Evolutionary conservation across 192 early-diverging fungal species (phyloP), one percentile per base, ranked within the genome.

Genomic region (Linnemannia schmuckeri): DNA sequence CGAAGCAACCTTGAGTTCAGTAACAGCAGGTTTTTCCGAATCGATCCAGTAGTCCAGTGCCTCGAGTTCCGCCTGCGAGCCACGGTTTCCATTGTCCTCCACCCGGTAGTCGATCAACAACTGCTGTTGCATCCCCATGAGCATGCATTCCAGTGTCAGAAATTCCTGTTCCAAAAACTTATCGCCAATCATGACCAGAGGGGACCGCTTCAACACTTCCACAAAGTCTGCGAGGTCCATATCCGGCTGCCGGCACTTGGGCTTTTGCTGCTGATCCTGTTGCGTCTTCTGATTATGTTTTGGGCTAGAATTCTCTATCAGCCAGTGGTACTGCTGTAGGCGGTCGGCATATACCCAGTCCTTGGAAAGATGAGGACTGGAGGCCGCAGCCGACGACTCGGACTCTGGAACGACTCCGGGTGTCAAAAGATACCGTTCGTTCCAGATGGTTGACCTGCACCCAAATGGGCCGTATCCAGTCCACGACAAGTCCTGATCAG

Each of bases 391-490:
- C 5, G 18, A 22, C 1, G 35, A n/a, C 49, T 38, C 63, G 27
- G 66, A 22, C 17, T 44, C 38, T 40, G 52, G 33, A 18, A 46
- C 37, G 33, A 38, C 8, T 0, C 63, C 47, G 4, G 85, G 76
- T 24, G 85, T 87, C 79, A 87, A 54, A 27, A 87, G 76, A 70
- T 87, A 87, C 20, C 80, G 79, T 52, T 87, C 85, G 47, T 87
- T 87, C 85, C 85, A 87, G 20, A 87, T 87, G 17, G 55, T 75
- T 12, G 85, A 81, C 46, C n/a, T 41, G 37, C 85, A 87, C 38
- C 85, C 79, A 17, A 49, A 72, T 18, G 22, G 71, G 20, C 85
- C 85, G 41, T 87, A 87, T 37, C 85, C 85, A 30, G 85, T 81
- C 85, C 85, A 87, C 5, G 63, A 71, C 79, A 78, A 40, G 24